Base-by-base conservation (phyloP, 2,329 filamentous ascomycete genomes). In the Microthyrium microscopicum region DNA sequence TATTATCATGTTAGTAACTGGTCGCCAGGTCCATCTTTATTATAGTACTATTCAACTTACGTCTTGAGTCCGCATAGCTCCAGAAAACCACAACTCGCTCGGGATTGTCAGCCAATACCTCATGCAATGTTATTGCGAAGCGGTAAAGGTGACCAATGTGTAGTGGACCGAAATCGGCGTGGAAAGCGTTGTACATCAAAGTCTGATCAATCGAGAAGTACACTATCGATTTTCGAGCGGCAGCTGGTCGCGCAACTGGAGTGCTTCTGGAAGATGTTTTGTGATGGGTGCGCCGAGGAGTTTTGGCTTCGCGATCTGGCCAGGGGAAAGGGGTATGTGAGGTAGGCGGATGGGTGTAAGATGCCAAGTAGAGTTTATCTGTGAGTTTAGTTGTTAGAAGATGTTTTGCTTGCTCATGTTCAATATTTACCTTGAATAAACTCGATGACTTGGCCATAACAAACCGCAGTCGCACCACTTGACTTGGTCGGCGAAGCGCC, bases 141-240 rank as follows among this genome's bases (percentile, higher is more conserved):
- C 89, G 73, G 64, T 95, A 98, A 26, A 98, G 64, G 54, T 98
- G 89, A 18, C 89, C 89, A 45, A 98, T 92, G 62, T 98, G 89
- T 39, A 98, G 66, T 48, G 89, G 89, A 47, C 89, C 89, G 55
- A 98, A 98, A 60, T 98, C 89, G 49, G 91, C 85, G 59, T 95
- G 85, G 58, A 98, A 98, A 20, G 87, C 85, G 56, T 98, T 98
- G 67, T 98, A 98, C 29, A 93, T 68, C 28, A 98, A 73, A 26
- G 67, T 77, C 51, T 92, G 82, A 52, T 98, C 89, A 44, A 95
- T 76, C 32, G 83, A 87, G 58, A 98, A 98, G 61, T 95, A 98
- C 52, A 81, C 85, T 1, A 89, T 89, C 35, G 75, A 59, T 32
- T 59, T 13, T 9, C 9, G 13, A 9, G 9, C 13, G 22, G 9